Base-by-base conservation (phyloP, 2,329 filamentous ascomycete species). In the Coniochaeta hoffmannii region DNA sequence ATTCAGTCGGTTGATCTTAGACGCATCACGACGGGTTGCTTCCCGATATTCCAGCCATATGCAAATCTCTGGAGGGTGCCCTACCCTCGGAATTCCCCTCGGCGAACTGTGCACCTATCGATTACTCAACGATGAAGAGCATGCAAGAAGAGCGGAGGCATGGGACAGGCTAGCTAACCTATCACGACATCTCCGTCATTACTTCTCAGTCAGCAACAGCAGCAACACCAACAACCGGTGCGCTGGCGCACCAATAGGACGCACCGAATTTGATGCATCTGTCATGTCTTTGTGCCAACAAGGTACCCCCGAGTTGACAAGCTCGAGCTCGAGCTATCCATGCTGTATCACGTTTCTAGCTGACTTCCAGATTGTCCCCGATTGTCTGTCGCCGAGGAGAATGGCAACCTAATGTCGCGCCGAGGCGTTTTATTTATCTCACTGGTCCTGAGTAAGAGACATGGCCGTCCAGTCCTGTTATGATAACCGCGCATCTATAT, bases 121-220 rank as follows among this genome's bases (percentile, higher is more conserved):
- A 10, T 35, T 35, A 4, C n/a, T 15, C 32, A 15, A 35, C n/a
- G 35, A 12, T n/a, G 35, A 36, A 36, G 9, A 46, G 41, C 41
- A 28, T 46, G 9, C 41, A 19, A 28, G 15, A 28, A 46, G 22
- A 15, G 10, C 12, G 41, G n/a, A 9, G 26, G 5, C 4, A 28
- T 28, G 19, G 19, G 19, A 46, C 14, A 17, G 11, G 11, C 24
- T 22, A 28, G 41, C 19, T 12, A 22, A n/a, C 41, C 19, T 46
- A 46, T 46, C 41, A 46, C 41, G 41, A 46, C 19, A 24, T 46
- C 3, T 14, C n/a, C 41, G 41, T 24, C 38, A 46, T 15, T 12
- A 19, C 22, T n/a, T 53, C 54, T 53, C 54, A 58, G 53, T 51
- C 22, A 55, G 30, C 30, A 56, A 54, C 32, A 28, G 2, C 4